Conservation (phyloP, 2,329 filamentous ascomycete genomes). For the Conoideocrella luteorostrata region DNA sequence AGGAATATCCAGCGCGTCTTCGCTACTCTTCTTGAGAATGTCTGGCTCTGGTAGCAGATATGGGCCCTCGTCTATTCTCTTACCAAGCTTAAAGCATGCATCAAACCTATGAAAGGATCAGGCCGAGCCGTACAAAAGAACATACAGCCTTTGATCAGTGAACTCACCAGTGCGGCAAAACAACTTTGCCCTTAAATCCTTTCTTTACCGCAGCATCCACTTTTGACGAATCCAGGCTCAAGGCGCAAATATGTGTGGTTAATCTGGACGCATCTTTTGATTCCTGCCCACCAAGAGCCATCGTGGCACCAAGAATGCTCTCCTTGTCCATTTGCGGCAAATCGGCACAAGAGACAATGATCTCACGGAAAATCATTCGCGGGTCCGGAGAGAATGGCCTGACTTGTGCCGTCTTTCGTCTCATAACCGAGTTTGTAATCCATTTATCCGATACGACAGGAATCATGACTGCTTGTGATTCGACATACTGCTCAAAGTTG, state of each 20-base stretch:
- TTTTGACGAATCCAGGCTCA: constrained; percentile 69
- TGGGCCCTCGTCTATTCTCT: constrained; percentile 80
- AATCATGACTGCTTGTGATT: constrained; percentile 69
- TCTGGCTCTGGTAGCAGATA: constrained; percentile 84
- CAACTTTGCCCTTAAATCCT: constrained; percentile 68
- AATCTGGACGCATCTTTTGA: constrained; percentile 62
- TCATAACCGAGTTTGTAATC: constrained; percentile 65
- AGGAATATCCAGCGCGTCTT: constrained; percentile 51
- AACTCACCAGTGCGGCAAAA: constrained; percentile 82
- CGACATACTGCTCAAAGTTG: constrained; percentile 83
- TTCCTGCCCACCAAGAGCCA: constrained; percentile 84
- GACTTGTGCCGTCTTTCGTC: constrained; percentile 66
- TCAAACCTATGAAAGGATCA: too few relatives aligned
- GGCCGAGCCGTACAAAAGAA: too few relatives aligned
- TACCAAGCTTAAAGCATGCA: constrained; percentile 88
- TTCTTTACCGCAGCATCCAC: constrained; percentile 57
- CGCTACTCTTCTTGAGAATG: constrained; percentile 56
- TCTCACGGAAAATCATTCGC: constrained; percentile 79
- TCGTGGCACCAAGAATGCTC: constrained; percentile 80
- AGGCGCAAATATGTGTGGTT: constrained; percentile 84
- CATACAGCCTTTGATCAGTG: too few relatives aligned
- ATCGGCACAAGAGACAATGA: constrained; percentile 75
- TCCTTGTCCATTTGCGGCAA: constrained; percentile 84
- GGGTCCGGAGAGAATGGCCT: constrained; percentile 88
- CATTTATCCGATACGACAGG: constrained; percentile 79